A percentile compares a stretch with the other conserved stretches of the same genome.
These are phyloP conservation scores for Pichia inconspicua DNA, from an alignment of 1,139 yeast genomes.

Conservation along the genomic window DNA sequence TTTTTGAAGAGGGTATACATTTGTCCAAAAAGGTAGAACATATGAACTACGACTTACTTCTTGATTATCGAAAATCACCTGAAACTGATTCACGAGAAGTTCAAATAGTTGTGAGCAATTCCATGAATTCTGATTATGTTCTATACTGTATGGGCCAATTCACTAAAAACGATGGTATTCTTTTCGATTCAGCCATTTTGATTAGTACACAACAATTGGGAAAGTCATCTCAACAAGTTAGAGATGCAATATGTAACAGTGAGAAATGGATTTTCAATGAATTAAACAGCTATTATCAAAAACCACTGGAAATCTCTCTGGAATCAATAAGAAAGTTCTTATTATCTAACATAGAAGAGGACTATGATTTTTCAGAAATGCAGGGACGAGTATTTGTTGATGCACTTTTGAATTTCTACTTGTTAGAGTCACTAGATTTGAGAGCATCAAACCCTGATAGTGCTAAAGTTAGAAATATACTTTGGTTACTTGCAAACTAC, in stretches of 20 bases:
- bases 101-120: conserved; percentile 8
- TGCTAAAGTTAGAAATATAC: conserved; percentile 1
- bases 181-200: conserved; percentile 4
- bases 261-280: conserved; percentile 4
- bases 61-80: conserved; percentile 8
- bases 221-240: not conserved
- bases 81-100: conserved; percentile 7
- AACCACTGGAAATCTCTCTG: conserved; percentile 1
- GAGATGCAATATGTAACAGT: conserved; percentile 3
- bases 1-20: conserved; percentile 8
- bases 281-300: conserved; percentile 8
- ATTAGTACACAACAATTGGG: not conserved
- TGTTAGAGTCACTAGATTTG: not conserved
- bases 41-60: conserved; percentile 5
- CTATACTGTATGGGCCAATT: conserved; percentile 12
- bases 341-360: not conserved
- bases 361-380: conserved; percentile 1
- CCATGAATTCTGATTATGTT: not conserved
- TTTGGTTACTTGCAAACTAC: conserved; percentile 11
- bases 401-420: conserved; percentile 5
- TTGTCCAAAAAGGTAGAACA: conserved; percentile 2
- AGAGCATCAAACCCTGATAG: not conserved
- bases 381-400: conserved; percentile 6
- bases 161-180: conserved; percentile 6
- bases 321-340: conserved; percentile 2